Base-by-base conservation (phyloP, 768 basidiomycete species). In the Hygrocybe punicea region DNA sequence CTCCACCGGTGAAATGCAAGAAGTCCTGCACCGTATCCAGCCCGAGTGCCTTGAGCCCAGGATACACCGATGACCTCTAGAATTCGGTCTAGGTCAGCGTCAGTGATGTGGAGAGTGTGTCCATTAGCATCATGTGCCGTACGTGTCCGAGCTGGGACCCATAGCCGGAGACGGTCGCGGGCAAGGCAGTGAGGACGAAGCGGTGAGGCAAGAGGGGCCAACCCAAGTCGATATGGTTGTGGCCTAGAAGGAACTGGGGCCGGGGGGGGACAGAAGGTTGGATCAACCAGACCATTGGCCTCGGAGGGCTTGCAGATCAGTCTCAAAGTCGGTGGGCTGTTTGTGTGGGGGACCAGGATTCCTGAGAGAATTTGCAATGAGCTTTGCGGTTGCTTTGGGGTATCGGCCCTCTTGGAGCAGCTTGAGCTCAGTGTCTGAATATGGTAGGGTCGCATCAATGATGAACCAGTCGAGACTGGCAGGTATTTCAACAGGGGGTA, bases 11-110 rank as follows among this genome's bases (percentile, higher is more conserved):
- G 79, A 42, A 48, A 82, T 0, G 65, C 55, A 0, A 78, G 64
- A 0, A 82, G 65, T 0, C 78, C 75, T 0, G 73, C 53, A 0
- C 74, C 73, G 53, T 82, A 80, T 0, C 70, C 63, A n/a, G 68
- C 67, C 2, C 58, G 51, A 0, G 77, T 81, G 6, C 60, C 51
- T 1, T 65, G 59, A 0, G 64, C 67, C 71, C 70, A 78, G 0
- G 68, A 66, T 0, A 47, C 35, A 1, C 39, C 36, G 5, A 75
- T 61, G 0, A 75, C 68, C 0, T 59, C 52, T 0, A 58, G 44
- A 4, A 79, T 69, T 0, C 64, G 58, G 0, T 59, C 25, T 2
- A 69, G 16, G 23, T 75, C 69, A 1, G 33, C 35, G 56, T 77
- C 76, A 48, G 0, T 65, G 60, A 0, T 65, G 47, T 1, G 66